Percentiles rank a stretch among this genome's conserved stretches.
Conservation (phyloP, 306 rosid species). For the Quercus engelmannii region DNA sequence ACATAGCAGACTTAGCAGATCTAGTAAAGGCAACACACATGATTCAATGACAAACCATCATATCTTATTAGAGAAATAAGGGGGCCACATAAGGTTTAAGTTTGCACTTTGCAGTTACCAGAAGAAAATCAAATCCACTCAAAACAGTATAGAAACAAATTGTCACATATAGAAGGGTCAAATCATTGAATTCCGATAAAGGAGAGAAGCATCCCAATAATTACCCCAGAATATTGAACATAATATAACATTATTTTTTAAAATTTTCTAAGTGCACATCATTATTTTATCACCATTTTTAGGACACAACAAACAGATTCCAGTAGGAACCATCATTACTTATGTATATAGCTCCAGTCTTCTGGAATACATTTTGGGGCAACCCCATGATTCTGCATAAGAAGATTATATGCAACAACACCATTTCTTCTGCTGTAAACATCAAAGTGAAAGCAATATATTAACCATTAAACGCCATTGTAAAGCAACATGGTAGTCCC, state of each 20-base stretch:
- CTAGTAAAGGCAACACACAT: neutral
- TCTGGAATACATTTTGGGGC: conserved; percentile 30
- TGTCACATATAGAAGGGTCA: neutral
- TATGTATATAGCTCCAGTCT: conserved; percentile 48
- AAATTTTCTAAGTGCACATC: conserved; percentile 16
- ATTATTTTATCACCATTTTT: conserved; percentile 1
- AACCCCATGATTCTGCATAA: conserved; percentile 46
- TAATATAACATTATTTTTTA: conserved; percentile 17
- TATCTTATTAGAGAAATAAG: neutral
- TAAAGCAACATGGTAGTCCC: neutral
- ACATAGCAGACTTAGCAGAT: neutral
- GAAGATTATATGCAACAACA: conserved; percentile 57
- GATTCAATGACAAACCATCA: neutral
- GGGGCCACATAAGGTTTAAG: neutral
- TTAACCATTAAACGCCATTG: neutral
- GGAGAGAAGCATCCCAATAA: conserved; percentile 10
- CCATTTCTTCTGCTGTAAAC: conserved; percentile 68
- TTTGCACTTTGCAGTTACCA: neutral
- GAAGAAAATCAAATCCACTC: conserved; percentile 10
- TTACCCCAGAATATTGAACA: conserved; percentile 14
- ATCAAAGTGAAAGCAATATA: neutral
- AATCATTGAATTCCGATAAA: conserved; percentile 4
- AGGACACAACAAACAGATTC: conserved; percentile 31
- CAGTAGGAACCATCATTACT: conserved; percentile 55
- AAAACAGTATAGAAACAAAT: conserved; percentile 3